Percentiles rank a stretch among this genome's conserved stretches.
Conservation (phyloP, 352 stramenopile species). For the Phytopythium ostracodes region DNA sequence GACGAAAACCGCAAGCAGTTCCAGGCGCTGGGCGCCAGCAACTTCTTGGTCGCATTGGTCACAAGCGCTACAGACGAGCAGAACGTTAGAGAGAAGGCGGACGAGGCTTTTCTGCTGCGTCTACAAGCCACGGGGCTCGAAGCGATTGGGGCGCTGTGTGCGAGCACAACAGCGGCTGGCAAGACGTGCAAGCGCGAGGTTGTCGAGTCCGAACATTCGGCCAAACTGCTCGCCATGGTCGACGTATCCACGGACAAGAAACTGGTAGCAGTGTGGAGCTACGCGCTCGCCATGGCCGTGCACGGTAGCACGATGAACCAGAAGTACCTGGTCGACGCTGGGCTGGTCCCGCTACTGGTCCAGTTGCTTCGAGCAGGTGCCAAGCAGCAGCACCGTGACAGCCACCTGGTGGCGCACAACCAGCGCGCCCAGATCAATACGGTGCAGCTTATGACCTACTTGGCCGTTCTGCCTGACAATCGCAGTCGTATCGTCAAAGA, state of each 20-base stretch:
- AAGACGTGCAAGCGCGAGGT: conserved; percentile 55
- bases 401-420: not conserved
- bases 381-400: not conserved
- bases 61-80: not conserved
- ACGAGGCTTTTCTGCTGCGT: conserved; percentile 12
- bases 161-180: conserved; percentile 19
- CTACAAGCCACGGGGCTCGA: conserved; percentile 47
- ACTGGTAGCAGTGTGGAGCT: conserved; percentile 42
- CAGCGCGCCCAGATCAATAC: conserved; percentile 24
- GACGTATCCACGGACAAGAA: conserved; percentile 14
- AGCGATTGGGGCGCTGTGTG: conserved; percentile 43
- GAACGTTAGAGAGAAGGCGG: no score
- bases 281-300: conserved; percentile 36
- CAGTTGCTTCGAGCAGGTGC: conserved; percentile 20
- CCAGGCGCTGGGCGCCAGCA: conserved; percentile 40
- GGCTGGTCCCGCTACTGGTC: conserved; percentile 34
- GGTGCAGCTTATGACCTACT: conserved; percentile 38
- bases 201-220: conserved; percentile 46
- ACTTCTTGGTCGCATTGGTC: conserved; percentile 26
- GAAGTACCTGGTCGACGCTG: conserved; percentile 26
- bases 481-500: conserved; percentile 38
- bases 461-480: conserved; percentile 47
- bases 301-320: conserved; percentile 48
- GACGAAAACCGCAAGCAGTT: conserved; percentile 52
- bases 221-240: conserved; percentile 32